Base-by-base conservation (phyloP, 2,329 filamentous ascomycete species). In the Mollisiaceae sp. region DNA sequence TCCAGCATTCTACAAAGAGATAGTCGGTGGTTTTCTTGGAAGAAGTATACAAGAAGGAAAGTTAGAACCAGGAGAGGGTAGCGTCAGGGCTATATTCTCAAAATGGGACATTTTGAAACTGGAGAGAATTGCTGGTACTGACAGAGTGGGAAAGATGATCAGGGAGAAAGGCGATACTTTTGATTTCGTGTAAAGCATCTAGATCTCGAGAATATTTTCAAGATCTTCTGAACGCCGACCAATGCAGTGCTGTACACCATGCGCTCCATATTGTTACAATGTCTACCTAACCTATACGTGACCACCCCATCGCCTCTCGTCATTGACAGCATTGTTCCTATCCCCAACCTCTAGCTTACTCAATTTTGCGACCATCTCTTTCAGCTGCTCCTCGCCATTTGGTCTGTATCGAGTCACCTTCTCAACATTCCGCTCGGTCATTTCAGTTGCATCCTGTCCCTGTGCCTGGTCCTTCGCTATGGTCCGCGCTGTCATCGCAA, bases 31-130 rank as follows among this genome's bases (percentile, higher is more conserved):
- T 0, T 93, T 86, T 73, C 77, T 94, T 63, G 84, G 75, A 70
- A 82, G 78, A 78, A 91, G 81, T 78, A 85, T 84, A 78, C 83
- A 84, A 73, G 83, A 85, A 68, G 75, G 83, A 72, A 82, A 76
- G 74, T 78, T 85, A 69, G 86, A 83, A 77, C 83, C 81, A 60
- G 88, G 83, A 5, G 83, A 86, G 68, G 91, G 87, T 0, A 85
- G 79, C 52, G 83, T 90, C 9, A 82, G 81, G 74, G 84, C 79
- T 75, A 77, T 95, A 69, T 98, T 98, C 76, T 94, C 91, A 9
- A 93, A 89, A 77, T 97, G 93, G 83, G 95, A 99, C 80, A 86
- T 89, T 14, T 81, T 98, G 80, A 94, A 91, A 81, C 79, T 98
- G 73, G 95, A 99, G 82, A 85, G 95, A 64, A 82, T 98, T 45